Evolutionary conservation across 305 asterid genomes (phyloP).

Genomic region (Withania somnifera): DNA sequence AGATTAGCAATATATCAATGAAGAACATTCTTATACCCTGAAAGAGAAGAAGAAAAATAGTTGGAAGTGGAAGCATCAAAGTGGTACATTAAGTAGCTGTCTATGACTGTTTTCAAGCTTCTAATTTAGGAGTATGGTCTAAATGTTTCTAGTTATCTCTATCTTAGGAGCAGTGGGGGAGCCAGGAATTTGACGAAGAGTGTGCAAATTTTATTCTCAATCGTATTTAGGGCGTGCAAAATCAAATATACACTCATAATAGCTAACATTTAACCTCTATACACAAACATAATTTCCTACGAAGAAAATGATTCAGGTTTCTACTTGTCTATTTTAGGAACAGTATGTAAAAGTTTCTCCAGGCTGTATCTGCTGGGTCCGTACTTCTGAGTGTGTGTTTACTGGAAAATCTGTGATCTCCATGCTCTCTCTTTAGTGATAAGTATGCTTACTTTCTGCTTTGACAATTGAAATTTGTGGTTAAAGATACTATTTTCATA

Average conservation of each 20-base stretch:
- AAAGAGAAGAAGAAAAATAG: background rate
- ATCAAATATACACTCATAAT: too few relatives aligned
- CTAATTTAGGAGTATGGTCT: background rate
- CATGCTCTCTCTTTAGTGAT: background rate
- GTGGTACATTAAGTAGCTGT: background rate
- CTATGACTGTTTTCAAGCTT: background rate
- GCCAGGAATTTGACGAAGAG: too few relatives aligned
- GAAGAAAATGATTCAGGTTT: background rate
- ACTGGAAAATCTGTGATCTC: background rate
- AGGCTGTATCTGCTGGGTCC: background rate
- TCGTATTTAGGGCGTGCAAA: too few relatives aligned
- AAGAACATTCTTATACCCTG: background rate
- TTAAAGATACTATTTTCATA: background rate
- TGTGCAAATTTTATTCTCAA: too few relatives aligned
- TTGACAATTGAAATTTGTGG: background rate
- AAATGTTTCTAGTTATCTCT: background rate
- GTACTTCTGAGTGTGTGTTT: background rate
- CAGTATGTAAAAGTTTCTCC: background rate
- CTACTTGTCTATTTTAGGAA: background rate
- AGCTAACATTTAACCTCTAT: too few relatives aligned
- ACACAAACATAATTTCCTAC: too few relatives aligned
- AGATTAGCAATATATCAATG: background rate
- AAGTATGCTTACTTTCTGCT: background rate
- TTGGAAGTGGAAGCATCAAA: background rate
- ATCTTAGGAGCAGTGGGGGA: too few relatives aligned